These are phyloP conservation scores for Rhynchospora pubera DNA, from an alignment of 176 grass and related monocot species.

Conservation along the genomic window DNA sequence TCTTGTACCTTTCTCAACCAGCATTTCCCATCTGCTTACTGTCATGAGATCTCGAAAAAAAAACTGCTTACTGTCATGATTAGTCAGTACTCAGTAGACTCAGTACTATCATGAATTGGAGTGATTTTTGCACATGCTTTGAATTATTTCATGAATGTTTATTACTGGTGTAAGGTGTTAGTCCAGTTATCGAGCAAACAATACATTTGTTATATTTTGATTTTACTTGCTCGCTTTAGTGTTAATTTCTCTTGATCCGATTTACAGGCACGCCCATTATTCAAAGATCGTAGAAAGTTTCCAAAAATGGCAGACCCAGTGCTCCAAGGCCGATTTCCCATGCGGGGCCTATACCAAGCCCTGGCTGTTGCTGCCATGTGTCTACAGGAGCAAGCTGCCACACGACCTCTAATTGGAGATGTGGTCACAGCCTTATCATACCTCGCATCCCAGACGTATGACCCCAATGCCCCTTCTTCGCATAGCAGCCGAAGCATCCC, in stretches of 20 bases:
- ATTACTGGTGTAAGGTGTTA: background rate
- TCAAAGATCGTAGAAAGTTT: conserved; percentile 90
- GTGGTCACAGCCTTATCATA: conserved; percentile 97
- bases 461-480: conserved; percentile 50
- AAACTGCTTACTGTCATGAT: no score
- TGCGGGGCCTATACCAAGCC: conserved; percentile 95
- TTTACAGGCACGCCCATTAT: conserved; percentile 88
- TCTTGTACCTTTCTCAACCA: background rate
- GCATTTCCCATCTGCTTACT: background rate
- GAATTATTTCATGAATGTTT: background rate
- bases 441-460: conserved; percentile 87
- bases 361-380: conserved; percentile 98
- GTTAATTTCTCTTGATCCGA: conserved; percentile 23
- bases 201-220: background rate
- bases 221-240: conserved; percentile 13
- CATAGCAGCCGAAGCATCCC: conserved; percentile 47
- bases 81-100: no score
- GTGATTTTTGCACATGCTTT: background rate
- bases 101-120: background rate
- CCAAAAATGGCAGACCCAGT: conserved; percentile 94
- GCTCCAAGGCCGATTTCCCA: conserved; percentile 68
- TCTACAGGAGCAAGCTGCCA: conserved; percentile 92
- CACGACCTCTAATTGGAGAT: conserved; percentile 87
- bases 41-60: no score
- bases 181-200: background rate